Evolutionary conservation across 768 basidiomycete genomes (phyloP).

Genomic region (Amanita inopinata): DNA sequence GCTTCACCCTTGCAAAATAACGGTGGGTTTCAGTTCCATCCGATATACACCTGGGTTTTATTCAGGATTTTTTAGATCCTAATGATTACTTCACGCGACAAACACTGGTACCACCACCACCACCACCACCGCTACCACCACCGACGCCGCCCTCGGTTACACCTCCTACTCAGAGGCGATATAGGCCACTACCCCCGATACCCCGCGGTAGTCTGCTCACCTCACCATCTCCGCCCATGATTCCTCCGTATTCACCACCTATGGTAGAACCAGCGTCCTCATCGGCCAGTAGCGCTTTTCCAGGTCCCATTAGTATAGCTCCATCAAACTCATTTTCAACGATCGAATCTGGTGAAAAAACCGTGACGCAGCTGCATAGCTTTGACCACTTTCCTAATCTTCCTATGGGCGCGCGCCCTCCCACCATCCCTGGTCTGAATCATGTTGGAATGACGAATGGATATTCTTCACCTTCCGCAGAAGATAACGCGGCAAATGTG

Average conservation of each 20-base stretch:
- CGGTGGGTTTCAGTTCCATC: not conserved
- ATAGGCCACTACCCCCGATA: not conserved
- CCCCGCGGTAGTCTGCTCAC: not conserved
- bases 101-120: not conserved
- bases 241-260: slow-evolving; percentile 1
- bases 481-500: not conserved
- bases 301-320: not conserved
- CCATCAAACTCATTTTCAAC: not conserved
- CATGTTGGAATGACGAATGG: not conserved
- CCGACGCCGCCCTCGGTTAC: too few relatives aligned
- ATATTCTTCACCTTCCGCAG: not conserved
- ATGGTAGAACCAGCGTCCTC: not conserved
- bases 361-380: not conserved
- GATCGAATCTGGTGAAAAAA: not conserved
- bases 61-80: not conserved
- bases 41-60: too few relatives aligned
- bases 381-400: not conserved
- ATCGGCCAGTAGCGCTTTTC: not conserved
- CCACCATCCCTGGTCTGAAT: slow-evolving; percentile 1
- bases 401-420: slow-evolving; percentile 1
- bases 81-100: not conserved
- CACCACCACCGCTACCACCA: slow-evolving; percentile 3
- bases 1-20: not conserved
- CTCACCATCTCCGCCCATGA: not conserved
- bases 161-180: slow-evolving; percentile 1